Evolutionary conservation across 495 filamentous ascomycete species (phyloP).

Genomic region (Penicillium flavigenum): DNA sequence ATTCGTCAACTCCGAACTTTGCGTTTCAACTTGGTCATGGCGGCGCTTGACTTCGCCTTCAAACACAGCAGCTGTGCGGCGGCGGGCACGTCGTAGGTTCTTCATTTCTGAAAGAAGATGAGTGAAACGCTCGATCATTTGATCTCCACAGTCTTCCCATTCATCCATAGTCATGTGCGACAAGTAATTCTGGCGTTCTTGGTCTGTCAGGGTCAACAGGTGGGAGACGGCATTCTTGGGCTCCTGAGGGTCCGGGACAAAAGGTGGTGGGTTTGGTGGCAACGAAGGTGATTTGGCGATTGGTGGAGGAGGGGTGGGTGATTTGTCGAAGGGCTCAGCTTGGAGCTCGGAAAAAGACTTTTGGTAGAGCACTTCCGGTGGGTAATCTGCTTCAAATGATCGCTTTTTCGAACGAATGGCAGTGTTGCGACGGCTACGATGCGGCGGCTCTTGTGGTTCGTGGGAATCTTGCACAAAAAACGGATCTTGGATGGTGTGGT

Average conservation of each 20-base stretch:
- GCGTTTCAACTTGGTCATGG: conserved; percentile 41
- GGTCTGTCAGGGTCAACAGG: conserved; percentile 28
- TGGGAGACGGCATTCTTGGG: conserved; percentile 33
- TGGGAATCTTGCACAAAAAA: conserved; percentile 24
- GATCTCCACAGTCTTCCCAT: conserved; percentile 83
- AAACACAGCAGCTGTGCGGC: conserved; percentile 62
- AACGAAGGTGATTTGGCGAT: conserved; percentile 25
- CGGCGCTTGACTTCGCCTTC: conserved; percentile 64
- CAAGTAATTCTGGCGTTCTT: conserved; percentile 63
- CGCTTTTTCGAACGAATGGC: conserved; percentile 36
- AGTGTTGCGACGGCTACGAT: conserved; percentile 22
- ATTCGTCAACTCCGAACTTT: conserved; percentile 37
- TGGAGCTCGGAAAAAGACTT: conserved; percentile 46
- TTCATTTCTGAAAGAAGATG: conserved; percentile 63
- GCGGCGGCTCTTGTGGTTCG: neutral
- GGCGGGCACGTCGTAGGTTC: conserved; percentile 61
- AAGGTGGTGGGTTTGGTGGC: conserved; percentile 16
- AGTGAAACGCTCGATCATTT: conserved; percentile 69
- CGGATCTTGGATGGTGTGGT: conserved; percentile 37
- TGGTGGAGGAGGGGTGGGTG: conserved; percentile 27
- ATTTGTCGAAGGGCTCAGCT: conserved; percentile 46
- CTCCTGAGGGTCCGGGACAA: conserved; percentile 15
- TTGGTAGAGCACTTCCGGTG: conserved; percentile 40
- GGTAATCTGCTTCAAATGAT: conserved; percentile 42
- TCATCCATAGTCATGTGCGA: conserved; percentile 62